phyloP scores from a whole-genome alignment of 768 basidiomycete genomes.

The Galerina sulciceps region DNA sequence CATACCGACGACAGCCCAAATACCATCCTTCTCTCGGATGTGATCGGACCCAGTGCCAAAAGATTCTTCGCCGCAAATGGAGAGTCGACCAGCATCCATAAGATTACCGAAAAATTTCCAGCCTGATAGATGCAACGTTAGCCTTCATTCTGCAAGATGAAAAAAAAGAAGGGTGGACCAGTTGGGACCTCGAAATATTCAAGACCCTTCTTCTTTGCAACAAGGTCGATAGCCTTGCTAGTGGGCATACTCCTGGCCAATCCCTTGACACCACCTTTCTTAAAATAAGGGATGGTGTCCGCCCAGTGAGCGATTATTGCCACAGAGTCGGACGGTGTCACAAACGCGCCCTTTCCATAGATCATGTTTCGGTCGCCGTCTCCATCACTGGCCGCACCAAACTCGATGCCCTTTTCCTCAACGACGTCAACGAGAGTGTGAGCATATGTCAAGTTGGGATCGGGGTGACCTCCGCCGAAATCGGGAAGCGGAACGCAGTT shows the following conservation, averaged over 20 bases:
- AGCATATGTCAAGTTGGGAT: slow-evolving; percentile 98
- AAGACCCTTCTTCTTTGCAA: slow-evolving; percentile 91
- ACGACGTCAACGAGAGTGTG: slow-evolving; percentile 92
- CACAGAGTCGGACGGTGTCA: slow-evolving; percentile 96
- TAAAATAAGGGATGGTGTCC: slow-evolving; percentile 90
- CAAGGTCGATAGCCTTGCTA: slow-evolving; percentile 93
- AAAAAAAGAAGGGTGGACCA: slow-evolving; percentile 47
- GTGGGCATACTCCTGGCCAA: slow-evolving; percentile 98
- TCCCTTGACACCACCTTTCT: slow-evolving; percentile 90
- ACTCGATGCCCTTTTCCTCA: slow-evolving; percentile 82
- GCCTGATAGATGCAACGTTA: slow-evolving; percentile 48
- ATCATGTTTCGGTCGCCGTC: slow-evolving; percentile 99
- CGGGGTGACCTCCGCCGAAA: slow-evolving; percentile 97
- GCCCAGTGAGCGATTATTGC: slow-evolving; percentile 99
- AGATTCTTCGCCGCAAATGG: slow-evolving; percentile 98
- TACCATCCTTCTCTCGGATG: slow-evolving; percentile 98
- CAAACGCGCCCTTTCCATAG: slow-evolving; percentile 97
- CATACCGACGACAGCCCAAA: slow-evolving; percentile 96
- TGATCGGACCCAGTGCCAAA: slow-evolving; percentile 99
- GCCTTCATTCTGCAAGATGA: neutral
- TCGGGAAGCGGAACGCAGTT: slow-evolving; percentile 92
- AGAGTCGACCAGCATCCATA: slow-evolving; percentile 97
- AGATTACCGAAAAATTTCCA: slow-evolving; percentile 99
- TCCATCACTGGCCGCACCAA: slow-evolving; percentile 97
- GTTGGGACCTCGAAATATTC: slow-evolving; percentile 98